Evolutionary conservation across 257 asterid species (phyloP), one percentile per base, ranked within the genome.

Genomic region (Solanum sejunctum): DNA sequence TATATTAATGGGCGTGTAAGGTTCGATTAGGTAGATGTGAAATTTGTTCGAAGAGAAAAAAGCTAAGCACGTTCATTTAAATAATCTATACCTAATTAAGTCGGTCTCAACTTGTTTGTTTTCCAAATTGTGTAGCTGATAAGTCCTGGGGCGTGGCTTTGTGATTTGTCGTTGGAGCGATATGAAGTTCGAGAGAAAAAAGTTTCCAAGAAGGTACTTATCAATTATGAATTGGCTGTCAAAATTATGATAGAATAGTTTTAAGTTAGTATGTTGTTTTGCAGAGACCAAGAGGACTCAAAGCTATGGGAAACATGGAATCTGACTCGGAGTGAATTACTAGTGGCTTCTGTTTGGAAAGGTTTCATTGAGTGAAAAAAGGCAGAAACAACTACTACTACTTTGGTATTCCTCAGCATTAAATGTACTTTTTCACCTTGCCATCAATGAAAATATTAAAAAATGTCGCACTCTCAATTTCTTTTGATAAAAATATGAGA

Each of bases 271-370:
- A 39, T 51, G 41, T 77, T 28, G 8, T 79, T 18, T 49, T 86
- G 84, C 85, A 91, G 93, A 91, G 93, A 85, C 90, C 90, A 54
- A 88, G 93, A 87, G 93, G 93, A 71, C 87, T 91, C 20, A 89
- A 89, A 88, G 90, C 92, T 9, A 91, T 89, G 93, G 91, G 93
- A 52, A 89, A 85, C 86, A 77, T 88, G 87, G 93, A 91, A 15
- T 91, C 93, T 11, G 92, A 89, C n/a, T 89, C 93, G 1, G 93
- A 91, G 89, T 88, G 88, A 54, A 52, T 52, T 55, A 32, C 13
- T 26, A 39, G 9, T 23, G 23, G 20, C 8, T 77, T 26, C 47
- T 32, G 47, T 66, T 26, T 32, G 56, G 12, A 6, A 36, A 61
- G 18, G 20, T 54, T 3, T 17, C 47, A 26, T 60, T 17, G 64